Base-by-base conservation (phyloP, 352 stramenopile species). In the Globisporangium canariense region DNA sequence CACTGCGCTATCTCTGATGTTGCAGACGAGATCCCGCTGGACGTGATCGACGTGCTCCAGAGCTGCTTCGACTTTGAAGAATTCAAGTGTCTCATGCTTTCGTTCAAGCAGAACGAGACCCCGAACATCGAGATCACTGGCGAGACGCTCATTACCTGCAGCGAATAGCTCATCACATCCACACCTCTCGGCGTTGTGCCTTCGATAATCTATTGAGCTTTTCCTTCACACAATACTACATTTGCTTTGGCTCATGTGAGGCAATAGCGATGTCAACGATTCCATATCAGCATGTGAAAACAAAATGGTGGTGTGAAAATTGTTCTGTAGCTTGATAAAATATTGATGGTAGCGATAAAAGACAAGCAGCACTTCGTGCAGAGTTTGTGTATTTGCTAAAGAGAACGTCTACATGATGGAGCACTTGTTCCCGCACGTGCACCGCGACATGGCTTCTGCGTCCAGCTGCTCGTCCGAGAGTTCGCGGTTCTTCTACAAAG, bases 11-110 rank as follows among this genome's bases (percentile, higher is more conserved):
- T 14, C 32, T 40, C 18, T 54, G 13, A 36, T n/a, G 30, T 62
- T 28, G 18, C 18, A 87, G 85, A 93, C 32, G 81, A 93, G 53
- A 92, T 95, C 56, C 76, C 83, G 2, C 60, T 82, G 6, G 86
- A 92, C 63, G 85, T 93, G 34, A 87, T 91, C 60, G 86, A 93
- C 64, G 79, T 93, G 22, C 67, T 95, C 20, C 63, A 91, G 65
- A 93, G 84, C 67, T 91, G 77, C 69, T 89, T 80, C 16, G 80
- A 92, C 60, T 95, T 95, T 75, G 86, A 95, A 65, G 86, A 95
- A 57, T 95, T 95, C 69, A 93, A 93, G 74, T 86, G 66, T 46
- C 78, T 95, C 28, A 93, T 95, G 84, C 70, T 95, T 18, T 93
- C 83, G 28, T 93, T 87, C 70, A 95, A 93, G 68, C 83, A 91